Evolutionary conservation across 2,329 filamentous ascomycete species (phyloP).

Genomic region (Colletotrichum destructivum): DNA sequence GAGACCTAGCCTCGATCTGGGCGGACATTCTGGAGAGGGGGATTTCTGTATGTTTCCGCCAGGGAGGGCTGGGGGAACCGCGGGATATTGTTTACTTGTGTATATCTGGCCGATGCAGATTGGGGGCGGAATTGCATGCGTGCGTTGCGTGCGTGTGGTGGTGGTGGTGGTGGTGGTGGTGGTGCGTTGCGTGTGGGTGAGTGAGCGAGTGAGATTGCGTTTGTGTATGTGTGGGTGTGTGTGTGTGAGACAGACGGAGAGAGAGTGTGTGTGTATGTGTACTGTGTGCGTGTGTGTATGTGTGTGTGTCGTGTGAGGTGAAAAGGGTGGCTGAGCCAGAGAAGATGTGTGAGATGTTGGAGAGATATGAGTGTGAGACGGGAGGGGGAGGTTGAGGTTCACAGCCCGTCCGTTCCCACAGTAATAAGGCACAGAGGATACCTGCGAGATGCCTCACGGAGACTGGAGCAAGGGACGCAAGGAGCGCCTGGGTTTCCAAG

Average conservation of each 20-base stretch:
- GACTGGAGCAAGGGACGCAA: not conserved
- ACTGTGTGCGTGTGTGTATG: not conserved
- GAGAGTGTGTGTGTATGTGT: constrained; percentile 4
- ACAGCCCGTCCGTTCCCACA: constrained; percentile 36
- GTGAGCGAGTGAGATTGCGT: not conserved
- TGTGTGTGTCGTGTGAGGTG: not conserved
- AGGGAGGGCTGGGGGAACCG: not conserved
- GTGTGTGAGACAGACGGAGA: not conserved
- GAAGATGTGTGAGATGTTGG: constrained; percentile 5
- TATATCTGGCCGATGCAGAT: constrained; percentile 12
- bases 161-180: not conserved
- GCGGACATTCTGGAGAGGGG: constrained; percentile 49
- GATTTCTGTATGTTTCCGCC: not conserved
- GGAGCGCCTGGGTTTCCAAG: not conserved
- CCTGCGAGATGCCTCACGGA: not conserved
- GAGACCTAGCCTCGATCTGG: constrained; percentile 83
- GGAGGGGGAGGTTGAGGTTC: constrained; percentile 7
- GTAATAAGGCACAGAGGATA: constrained; percentile 5
- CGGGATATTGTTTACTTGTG: constrained; percentile 1
- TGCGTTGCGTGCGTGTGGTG: not conserved
- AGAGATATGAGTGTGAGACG: constrained; percentile 19
- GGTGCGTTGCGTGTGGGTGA: not conserved
- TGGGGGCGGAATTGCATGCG: not conserved
- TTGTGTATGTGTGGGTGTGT: not conserved
- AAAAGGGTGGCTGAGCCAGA: constrained; percentile 36